Evolutionary conservation across 768 basidiomycete genomes (phyloP).

Genomic region (Amanita fuliginea): DNA sequence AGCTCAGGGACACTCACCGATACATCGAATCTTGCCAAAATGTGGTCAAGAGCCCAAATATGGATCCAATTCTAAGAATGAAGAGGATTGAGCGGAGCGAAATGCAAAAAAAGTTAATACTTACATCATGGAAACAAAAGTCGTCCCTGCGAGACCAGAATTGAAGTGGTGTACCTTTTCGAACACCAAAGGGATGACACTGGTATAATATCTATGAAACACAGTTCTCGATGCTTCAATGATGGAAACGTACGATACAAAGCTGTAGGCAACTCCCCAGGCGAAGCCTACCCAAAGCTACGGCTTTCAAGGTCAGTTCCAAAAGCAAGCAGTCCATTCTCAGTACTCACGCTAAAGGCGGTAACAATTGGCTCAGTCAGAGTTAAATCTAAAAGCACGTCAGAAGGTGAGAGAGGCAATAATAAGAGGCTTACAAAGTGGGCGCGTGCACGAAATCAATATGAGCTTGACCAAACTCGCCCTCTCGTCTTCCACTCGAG

Average conservation of each 20-base stretch:
- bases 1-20: slow-evolving; percentile 22
- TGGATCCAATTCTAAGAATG: slow-evolving; percentile 39
- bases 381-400: slow-evolving; percentile 36
- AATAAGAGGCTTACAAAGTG: slow-evolving; percentile 42
- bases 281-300: slow-evolving; percentile 66
- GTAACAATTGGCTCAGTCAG: slow-evolving; percentile 65
- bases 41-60: slow-evolving; percentile 35
- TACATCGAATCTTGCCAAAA: slow-evolving; percentile 40
- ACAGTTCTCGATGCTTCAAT: slow-evolving; percentile 28
- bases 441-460: slow-evolving; percentile 59
- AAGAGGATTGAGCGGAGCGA: not conserved
- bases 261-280: slow-evolving; percentile 66
- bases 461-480: slow-evolving; percentile 47
- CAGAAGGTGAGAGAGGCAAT: not conserved
- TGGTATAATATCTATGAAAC: slow-evolving; percentile 11
- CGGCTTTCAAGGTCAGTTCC: not conserved
- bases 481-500: slow-evolving; percentile 54
- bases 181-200: slow-evolving; percentile 50
- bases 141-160: slow-evolving; percentile 45
- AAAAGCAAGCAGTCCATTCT: not conserved
- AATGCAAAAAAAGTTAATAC: not conserved
- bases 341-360: slow-evolving; percentile 55
- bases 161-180: slow-evolving; percentile 45
- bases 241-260: slow-evolving; percentile 19
- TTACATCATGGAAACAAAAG: slow-evolving; percentile 48